Evolutionary conservation across 176 grass and related monocot species (phyloP), one percentile per base, ranked within the genome.

Genomic region (Cenchrus americanus): DNA sequence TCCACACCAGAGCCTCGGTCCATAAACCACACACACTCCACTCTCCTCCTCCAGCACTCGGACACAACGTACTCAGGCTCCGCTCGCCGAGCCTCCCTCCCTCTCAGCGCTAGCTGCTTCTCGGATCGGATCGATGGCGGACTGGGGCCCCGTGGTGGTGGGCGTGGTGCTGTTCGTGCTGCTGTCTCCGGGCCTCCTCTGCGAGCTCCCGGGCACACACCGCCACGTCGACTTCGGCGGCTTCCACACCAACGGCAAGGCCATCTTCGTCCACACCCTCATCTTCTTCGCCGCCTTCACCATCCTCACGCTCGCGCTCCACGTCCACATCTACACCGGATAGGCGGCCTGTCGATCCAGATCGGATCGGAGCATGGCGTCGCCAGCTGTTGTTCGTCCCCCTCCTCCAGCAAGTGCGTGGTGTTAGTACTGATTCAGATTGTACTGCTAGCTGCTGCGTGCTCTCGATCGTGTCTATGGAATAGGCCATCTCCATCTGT

Each of bases 141-240:
- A 94, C 77, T 94, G 92, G 87, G 88, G 72, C 5, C 89, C 92
- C 17, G 92, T 94, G 86, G 86, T 94, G 66, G 87, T 94, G 43
- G 92, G 92, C 34, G 89, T 94, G 87, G 89, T 94, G 80, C 79
- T 94, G 21, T 94, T 94, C 81, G 84, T 94, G 76, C 87, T 94
- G 42, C 84, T 92, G 6, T 94, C 88, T 3, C 92, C 87, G 30
- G 92, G 89, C 23, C 72, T 94, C 27, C 77, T 94, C 5, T 79
- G 86, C 77, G 89, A 94, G 90, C 81, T 92, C 23, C 90, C 90
- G 7, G 90, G 92, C 53, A 62, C 92, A 4, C 92, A 92, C 78
- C 85, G 81, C 49, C 84, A 74, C 61, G 86, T 94, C 84, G 87
- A 92, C 70, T 92, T 94, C 68, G 87, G 82, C 54, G 82, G 90